Evolutionary conservation across 306 rosid species (phyloP).

Genomic region (Cicer arietinum): DNA sequence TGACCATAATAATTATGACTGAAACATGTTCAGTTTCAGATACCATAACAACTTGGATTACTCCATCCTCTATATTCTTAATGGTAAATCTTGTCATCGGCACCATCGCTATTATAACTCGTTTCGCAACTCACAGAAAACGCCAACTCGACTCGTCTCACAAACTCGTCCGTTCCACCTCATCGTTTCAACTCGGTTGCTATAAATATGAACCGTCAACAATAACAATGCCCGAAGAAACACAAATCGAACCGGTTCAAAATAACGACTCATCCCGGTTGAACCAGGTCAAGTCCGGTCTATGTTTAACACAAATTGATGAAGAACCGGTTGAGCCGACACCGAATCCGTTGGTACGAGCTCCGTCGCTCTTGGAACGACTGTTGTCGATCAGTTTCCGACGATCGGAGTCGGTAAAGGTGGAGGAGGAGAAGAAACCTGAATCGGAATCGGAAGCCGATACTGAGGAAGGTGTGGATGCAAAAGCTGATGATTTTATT

Average conservation of each 20-base stretch:
- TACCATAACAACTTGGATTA: constrained; percentile 54
- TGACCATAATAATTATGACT: neutral
- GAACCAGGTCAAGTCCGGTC: constrained; percentile 48
- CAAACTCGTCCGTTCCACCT: constrained; percentile 52
- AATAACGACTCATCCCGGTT: neutral
- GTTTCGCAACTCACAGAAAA: constrained; percentile 39
- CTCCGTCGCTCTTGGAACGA: constrained; percentile 61
- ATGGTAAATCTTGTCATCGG: constrained; percentile 72
- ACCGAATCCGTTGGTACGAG: neutral
- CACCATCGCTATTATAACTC: constrained; percentile 58
- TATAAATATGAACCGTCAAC: constrained; percentile 20
- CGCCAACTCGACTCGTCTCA: constrained; percentile 11
- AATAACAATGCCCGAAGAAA: neutral
- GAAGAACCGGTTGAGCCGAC: neutral
- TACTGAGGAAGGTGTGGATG: constrained; percentile 68
- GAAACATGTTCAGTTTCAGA: constrained; percentile 25
- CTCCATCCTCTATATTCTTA: constrained; percentile 69
- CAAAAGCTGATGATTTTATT: constrained; percentile 83
- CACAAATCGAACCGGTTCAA: neutral
- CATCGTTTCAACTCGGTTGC: constrained; percentile 56
- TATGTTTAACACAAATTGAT: neutral
- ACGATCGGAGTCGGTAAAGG: constrained; percentile 42
- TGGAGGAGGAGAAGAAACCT: constrained; percentile 30
- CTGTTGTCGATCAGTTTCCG: constrained; percentile 52
- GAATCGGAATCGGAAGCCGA: constrained; percentile 3